Evolutionary conservation across 495 filamentous ascomycete species (phyloP), one percentile per base, ranked within the genome.

Genomic region (Aspergillus conjunctus): DNA sequence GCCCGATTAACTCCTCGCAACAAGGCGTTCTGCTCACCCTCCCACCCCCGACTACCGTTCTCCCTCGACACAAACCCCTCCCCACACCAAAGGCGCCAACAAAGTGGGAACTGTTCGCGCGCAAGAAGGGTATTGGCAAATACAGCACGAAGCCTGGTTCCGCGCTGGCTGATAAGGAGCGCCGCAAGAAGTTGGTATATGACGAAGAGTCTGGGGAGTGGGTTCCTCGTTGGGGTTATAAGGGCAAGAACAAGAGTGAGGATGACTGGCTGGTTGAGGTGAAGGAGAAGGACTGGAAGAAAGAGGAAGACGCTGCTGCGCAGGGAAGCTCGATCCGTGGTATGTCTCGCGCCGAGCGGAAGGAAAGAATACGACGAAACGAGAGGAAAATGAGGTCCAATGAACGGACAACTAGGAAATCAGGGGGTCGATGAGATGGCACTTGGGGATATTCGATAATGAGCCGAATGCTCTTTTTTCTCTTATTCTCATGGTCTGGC

Each of bases 171-270:
- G 79, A 79, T 53, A 82, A 79, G 67, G 79, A 88, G 77, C 81
- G 87, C 62, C 92, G 91, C 81, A 86, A 85, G 71, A 92, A 96
- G 72, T 78, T 88, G 66, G 84, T 88, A 44, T 96, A 89, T 72
- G 89, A 97, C 73, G 91, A 96, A 76, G 85, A 75, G 54, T 91
- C 81, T 26, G 89, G 89, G 50, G 90, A 95, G 70, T 97, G 90
- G 88, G 90, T 93, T 58, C 88, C 91, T 48, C 88, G 88, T 74
- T 98, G 92, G 91, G 94, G 94, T 1, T 97, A 95, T 77, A 91
- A 92, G 79, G 95, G 92, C 50, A 89, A 88, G 72, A 94, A 93
- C 72, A 91, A 93, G 82, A 85, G 84, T 14, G 85, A 81, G 0
- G 88, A 91, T 65, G 74, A 81, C 49, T 94, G 93, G 88, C 79